phyloP scores from a whole-genome alignment of 2,329 filamentous ascomycete species.

The Tolypocladium ophioglossoides region DNA sequence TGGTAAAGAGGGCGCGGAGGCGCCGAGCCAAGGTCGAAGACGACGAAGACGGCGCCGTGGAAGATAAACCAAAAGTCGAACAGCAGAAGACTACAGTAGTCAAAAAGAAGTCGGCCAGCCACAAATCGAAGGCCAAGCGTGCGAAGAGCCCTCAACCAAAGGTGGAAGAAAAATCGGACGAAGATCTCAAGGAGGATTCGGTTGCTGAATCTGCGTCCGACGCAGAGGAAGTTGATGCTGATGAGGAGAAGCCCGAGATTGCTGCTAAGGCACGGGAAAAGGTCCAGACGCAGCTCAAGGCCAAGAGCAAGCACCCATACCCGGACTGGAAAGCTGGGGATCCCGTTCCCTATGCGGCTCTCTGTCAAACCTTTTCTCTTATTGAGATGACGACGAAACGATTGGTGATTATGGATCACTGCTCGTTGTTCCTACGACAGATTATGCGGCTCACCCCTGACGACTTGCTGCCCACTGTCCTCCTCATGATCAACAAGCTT shows the following conservation, averaged over 20 bases:
- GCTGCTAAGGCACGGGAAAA: slow-evolving; percentile 69
- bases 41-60: slow-evolving; percentile 37
- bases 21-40: slow-evolving; percentile 37
- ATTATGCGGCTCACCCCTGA: slow-evolving; percentile 84
- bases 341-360: slow-evolving; percentile 85
- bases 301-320: slow-evolving; percentile 67
- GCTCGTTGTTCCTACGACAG: slow-evolving; percentile 82
- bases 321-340: slow-evolving; percentile 87
- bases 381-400: slow-evolving; percentile 93
- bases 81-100: slow-evolving; percentile 4
- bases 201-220: slow-evolving; percentile 25
- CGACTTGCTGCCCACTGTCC: slow-evolving; percentile 77
- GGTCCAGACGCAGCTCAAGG: slow-evolving; percentile 65
- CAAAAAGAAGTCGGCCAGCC: slow-evolving; percentile 11
- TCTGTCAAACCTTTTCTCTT: slow-evolving; percentile 89
- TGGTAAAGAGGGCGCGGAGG: slow-evolving; percentile 45
- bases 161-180: slow-evolving; percentile 6
- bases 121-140: slow-evolving; percentile 10
- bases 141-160: neutral
- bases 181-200: slow-evolving; percentile 8
- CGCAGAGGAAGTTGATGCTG: slow-evolving; percentile 37
- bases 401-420: slow-evolving; percentile 78
- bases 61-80: slow-evolving; percentile 20
- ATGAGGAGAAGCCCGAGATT: slow-evolving; percentile 57
- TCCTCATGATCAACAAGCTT: slow-evolving; percentile 97